Conservation (phyloP, 1,284 basidiomycete genomes). For the Trichosporon sp. region DNA sequence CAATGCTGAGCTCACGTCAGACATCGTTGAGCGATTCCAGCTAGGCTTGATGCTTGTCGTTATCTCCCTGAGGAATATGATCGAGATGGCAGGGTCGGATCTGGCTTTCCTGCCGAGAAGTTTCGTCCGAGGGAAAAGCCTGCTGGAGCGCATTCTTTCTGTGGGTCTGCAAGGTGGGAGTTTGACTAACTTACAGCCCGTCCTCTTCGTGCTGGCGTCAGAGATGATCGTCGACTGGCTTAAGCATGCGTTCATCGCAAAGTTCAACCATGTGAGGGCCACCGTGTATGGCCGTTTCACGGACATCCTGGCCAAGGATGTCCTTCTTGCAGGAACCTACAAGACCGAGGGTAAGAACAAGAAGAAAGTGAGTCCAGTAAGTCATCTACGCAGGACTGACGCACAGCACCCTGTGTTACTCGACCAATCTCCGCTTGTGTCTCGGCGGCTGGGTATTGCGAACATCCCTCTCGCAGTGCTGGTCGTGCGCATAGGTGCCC, state of each 20-base stretch:
- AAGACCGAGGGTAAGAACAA: constrained; percentile 10
- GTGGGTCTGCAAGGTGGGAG: constrained; percentile 51
- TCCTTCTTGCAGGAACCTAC: constrained; percentile 65
- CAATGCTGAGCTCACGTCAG: constrained; percentile 48
- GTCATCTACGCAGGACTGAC: background rate
- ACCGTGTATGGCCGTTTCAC: constrained; percentile 93
- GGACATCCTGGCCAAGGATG: constrained; percentile 91
- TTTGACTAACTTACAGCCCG: constrained; percentile 58
- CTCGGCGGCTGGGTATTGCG: constrained; percentile 87
- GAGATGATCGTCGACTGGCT: constrained; percentile 98
- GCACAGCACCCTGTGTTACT: constrained; percentile 68
- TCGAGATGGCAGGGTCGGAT: constrained; percentile 86
- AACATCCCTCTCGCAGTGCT: constrained; percentile 87
- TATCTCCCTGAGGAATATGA: constrained; percentile 89
- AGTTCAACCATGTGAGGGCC: constrained; percentile 89
- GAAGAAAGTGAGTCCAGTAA: constrained; percentile 56
- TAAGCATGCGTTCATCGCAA: constrained; percentile 98
- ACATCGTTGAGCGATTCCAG: constrained; percentile 97
- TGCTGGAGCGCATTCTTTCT: constrained; percentile 74
- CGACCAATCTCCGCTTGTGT: constrained; percentile 91
- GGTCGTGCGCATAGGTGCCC: constrained; percentile 78
- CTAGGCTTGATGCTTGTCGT: constrained; percentile 83
- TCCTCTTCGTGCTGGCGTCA: constrained; percentile 80
- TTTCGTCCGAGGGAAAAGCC: constrained; percentile 71
- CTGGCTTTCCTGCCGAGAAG: constrained; percentile 76